Conservation (phyloP, 23 red algal genomes). For the Pyropia yezoensis region DNA sequence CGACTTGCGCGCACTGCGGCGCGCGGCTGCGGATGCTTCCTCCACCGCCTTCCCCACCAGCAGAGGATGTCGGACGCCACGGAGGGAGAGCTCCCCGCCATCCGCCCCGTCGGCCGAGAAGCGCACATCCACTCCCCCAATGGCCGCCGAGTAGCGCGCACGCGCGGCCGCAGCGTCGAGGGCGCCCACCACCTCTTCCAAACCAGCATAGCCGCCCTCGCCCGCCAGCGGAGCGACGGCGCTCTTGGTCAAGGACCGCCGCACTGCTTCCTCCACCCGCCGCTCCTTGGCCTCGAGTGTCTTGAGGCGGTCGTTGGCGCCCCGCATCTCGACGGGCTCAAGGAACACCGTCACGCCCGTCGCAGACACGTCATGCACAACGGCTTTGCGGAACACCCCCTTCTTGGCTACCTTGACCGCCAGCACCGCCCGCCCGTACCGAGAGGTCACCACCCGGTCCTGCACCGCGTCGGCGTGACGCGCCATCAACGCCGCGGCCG, state of each 20-base stretch:
- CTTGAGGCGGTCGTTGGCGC: conserved; percentile 38
- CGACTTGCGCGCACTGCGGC: not conserved
- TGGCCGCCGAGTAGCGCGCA: conserved; percentile 32
- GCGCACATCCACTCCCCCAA: conserved; percentile 34
- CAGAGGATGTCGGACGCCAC: conserved; percentile 67
- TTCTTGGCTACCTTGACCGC: conserved; percentile 70
- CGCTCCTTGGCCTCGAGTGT: conserved; percentile 53
- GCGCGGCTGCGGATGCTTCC: not conserved
- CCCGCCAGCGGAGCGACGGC: conserved; percentile 31
- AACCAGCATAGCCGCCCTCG: conserved; percentile 1
- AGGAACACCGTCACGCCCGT: conserved; percentile 72
- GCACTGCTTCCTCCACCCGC: conserved; percentile 32
- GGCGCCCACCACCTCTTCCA: conserved; percentile 23
- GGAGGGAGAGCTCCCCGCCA: conserved; percentile 19
- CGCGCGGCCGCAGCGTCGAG: conserved; percentile 66
- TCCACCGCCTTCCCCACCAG: conserved; percentile 51
- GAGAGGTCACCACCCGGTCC: conserved; percentile 45
- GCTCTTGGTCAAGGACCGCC: conserved; percentile 15
- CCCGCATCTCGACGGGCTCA: conserved; percentile 59
- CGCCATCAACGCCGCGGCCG: conserved; percentile 34
- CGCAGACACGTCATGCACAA: conserved; percentile 79
- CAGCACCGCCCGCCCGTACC: conserved; percentile 90
- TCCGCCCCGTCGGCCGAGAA: conserved; percentile 11
- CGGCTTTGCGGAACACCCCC: conserved; percentile 25
- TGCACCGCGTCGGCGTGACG: conserved; percentile 51